A percentile compares a stretch with the other conserved stretches of the same genome.
phyloP scores from a whole-genome alignment of 148 eudicot species.

The Vaccinium macrocarpon region DNA sequence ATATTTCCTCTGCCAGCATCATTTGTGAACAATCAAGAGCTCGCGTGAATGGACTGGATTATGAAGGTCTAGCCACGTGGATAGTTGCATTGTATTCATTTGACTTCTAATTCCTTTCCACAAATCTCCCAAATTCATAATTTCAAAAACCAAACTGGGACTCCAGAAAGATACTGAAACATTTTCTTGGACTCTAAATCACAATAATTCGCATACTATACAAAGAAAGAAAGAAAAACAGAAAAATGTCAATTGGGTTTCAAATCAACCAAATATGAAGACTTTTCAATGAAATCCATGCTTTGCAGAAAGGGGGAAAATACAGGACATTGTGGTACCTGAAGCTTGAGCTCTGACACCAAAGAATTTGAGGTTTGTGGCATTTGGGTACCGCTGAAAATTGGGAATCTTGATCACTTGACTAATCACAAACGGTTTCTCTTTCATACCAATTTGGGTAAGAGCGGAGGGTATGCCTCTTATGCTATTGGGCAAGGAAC shows the following conservation, averaged over 20 bases:
- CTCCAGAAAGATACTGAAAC: background rate
- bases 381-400: conserved; percentile 19
- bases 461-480: conserved; percentile 28
- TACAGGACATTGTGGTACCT: conserved; percentile 35
- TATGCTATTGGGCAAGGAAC: conserved; percentile 22
- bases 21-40: background rate
- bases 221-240: background rate
- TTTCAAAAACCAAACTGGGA: background rate
- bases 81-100: background rate
- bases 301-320: background rate
- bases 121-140: background rate
- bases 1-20: background rate
- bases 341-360: conserved; percentile 41
- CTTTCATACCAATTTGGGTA: conserved; percentile 16
- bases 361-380: conserved; percentile 26
- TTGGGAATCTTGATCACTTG: conserved; percentile 24
- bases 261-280: conserved; percentile 5
- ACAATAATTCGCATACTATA: background rate
- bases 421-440: conserved; percentile 26
- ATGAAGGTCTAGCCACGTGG: background rate
- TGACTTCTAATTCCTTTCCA: background rate
- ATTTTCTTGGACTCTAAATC: background rate
- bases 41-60: background rate
- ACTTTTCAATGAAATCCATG: conserved; percentile 2
- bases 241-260: too few relatives aligned